phyloP scores from a whole-genome alignment of 768 basidiomycete species.

The Naganishia randhawae region DNA sequence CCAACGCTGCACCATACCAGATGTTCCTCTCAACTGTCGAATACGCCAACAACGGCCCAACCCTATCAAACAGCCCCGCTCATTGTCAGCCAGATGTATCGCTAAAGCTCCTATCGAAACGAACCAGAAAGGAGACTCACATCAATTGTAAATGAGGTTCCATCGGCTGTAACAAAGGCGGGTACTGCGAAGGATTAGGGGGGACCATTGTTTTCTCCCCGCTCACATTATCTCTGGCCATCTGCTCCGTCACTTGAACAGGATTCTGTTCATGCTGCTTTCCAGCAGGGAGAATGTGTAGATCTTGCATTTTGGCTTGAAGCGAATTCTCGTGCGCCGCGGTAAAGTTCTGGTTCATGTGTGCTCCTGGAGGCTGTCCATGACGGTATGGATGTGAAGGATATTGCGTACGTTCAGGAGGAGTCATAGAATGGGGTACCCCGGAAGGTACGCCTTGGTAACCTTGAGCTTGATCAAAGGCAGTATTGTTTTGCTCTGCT shows the following conservation, averaged over 20 bases:
- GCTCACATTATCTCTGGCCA: slow-evolving; percentile 8
- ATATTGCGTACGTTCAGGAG: not conserved
- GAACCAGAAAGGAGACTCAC: slow-evolving; percentile 33
- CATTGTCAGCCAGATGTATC: not conserved
- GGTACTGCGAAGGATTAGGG: slow-evolving; percentile 20
- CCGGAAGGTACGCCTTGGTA: not conserved
- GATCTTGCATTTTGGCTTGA: not conserved
- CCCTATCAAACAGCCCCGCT: too few relatives aligned
- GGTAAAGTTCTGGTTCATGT: not conserved
- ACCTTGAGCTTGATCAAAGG: not conserved
- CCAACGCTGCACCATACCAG: slow-evolving; percentile 82
- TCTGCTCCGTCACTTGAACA: not conserved
- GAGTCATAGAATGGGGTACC: not conserved
- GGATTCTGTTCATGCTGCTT: not conserved
- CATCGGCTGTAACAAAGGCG: slow-evolving; percentile 53
- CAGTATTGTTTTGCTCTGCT: too few relatives aligned
- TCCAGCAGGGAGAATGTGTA: slow-evolving; percentile 2
- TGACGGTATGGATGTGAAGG: not conserved
- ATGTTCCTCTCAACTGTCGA: slow-evolving; percentile 78
- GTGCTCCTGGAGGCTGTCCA: slow-evolving; percentile 7
- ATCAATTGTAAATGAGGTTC: slow-evolving; percentile 78
- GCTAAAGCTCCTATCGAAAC: not conserved
- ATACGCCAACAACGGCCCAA: slow-evolving; percentile 81
- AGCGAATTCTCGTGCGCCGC: slow-evolving; percentile 21
- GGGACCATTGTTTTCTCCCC: slow-evolving; percentile 16